A percentile compares a stretch with the other conserved stretches of the same genome.
These are phyloP conservation scores for Podaxis carcinomalis DNA, from an alignment of 768 basidiomycete genomes.

Conservation along the genomic window DNA sequence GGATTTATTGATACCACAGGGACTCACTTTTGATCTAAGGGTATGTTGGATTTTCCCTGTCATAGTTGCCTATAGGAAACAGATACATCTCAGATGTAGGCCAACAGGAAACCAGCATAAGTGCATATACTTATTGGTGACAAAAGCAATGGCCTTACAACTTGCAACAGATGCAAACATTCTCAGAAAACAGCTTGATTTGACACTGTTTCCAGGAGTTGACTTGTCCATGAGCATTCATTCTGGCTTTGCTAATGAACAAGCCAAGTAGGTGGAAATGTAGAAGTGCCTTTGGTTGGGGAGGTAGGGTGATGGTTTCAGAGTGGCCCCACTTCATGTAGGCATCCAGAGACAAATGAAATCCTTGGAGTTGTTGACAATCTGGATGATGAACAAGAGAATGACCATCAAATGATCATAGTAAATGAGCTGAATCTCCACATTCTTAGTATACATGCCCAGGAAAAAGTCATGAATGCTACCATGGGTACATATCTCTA, in stretches of 20 bases:
- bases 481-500: too few species aligned
- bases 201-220: slow-evolving; percentile 42
- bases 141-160: slow-evolving; percentile 33
- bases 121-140: not conserved
- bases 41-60: slow-evolving; percentile 10
- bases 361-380: too few species aligned
- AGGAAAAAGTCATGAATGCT: too few species aligned
- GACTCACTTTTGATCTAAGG: not conserved
- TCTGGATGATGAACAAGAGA: too few species aligned
- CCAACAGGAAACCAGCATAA: not conserved
- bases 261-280: slow-evolving; percentile 29
- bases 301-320: too few species aligned
- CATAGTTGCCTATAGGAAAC: slow-evolving; percentile 24
- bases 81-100: slow-evolving; percentile 13
- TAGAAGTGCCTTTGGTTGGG: not conserved
- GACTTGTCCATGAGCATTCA: slow-evolving; percentile 34
- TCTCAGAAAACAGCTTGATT: slow-evolving; percentile 25
- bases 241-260: slow-evolving; percentile 36
- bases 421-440: too few species aligned
- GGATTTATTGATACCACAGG: slow-evolving; percentile 23
- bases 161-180: slow-evolving; percentile 35
- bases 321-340: too few species aligned
- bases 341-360: too few species aligned
- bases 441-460: too few species aligned
- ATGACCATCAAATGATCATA: too few species aligned